Conservation (phyloP, 169 alveolate species). For the Plasmodium falciparum region DNA sequence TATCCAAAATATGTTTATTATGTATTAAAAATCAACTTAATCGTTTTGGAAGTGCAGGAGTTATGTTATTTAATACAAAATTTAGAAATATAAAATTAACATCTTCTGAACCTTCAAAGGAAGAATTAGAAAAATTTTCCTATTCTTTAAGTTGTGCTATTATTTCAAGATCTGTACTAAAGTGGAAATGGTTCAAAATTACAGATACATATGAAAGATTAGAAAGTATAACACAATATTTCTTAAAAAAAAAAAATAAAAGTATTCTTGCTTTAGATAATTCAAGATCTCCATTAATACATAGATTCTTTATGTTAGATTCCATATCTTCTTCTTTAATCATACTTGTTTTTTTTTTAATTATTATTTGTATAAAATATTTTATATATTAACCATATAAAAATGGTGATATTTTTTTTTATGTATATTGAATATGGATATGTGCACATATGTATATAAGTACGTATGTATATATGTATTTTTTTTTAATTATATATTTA, state of each 20-base stretch:
- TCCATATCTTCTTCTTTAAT: slow-evolving; percentile 52
- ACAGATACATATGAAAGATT: slow-evolving; percentile 63
- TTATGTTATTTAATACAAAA: slow-evolving; percentile 45
- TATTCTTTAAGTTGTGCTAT: slow-evolving; percentile 59
- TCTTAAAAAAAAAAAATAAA: slow-evolving; percentile 59
- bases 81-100: slow-evolving; percentile 52
- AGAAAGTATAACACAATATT: slow-evolving; percentile 70
- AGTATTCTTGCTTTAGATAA: slow-evolving; percentile 66
- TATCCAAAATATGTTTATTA: slow-evolving; percentile 58
- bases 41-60: slow-evolving; percentile 66
- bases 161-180: slow-evolving; percentile 47
- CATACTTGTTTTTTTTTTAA: slow-evolving; percentile 18
- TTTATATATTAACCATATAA: slow-evolving; percentile 5
- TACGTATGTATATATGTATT: not conserved
- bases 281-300: slow-evolving; percentile 63
- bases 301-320: slow-evolving; percentile 62
- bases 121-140: slow-evolving; percentile 58
- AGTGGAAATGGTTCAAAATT: slow-evolving; percentile 66
- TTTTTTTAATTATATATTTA: no score
- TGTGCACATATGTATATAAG: not conserved
- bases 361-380: slow-evolving; percentile 41
- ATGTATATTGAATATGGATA: not conserved
- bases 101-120: slow-evolving; percentile 63
- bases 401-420: not conserved
- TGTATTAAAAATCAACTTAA: slow-evolving; percentile 62